Base-by-base conservation (phyloP, 352 stramenopile species). In the Saprolegnia diclina region DNA sequence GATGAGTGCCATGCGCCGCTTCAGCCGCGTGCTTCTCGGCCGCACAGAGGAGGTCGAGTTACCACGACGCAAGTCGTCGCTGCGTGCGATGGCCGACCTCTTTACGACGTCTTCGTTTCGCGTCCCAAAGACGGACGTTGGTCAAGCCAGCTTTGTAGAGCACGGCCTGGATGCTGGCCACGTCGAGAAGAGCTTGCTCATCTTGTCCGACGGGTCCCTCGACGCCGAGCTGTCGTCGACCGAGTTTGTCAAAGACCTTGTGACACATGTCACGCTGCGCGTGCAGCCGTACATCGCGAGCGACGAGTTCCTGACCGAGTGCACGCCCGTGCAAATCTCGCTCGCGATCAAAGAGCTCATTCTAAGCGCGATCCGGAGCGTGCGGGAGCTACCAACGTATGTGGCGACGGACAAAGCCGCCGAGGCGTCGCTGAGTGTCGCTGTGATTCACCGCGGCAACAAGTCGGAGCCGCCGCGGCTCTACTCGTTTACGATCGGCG, bases 401-500 rank as follows among this genome's bases (percentile, higher is more conserved):
- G 13, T 16, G 3, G 45, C 19, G 11, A 24, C 21, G 2, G 62
- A 38, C 11, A 14, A 59, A 24, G 52, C n/a, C 21, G 63, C 63
- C 40, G 63, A 52, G 37, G 63, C 63, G n/a, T 59, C 48, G 29
- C 18, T 69, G 1, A 52, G 63, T 22, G 38, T 69, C 37, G 45
- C 45, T 37, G 26, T 69, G 13, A 53, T 69, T 5, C 63, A 69
- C 7, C 45, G 45, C 32, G n/a, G 29, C 21, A 24, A 44, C 13
- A 63, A 48, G n/a, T 26, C 24, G 6, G 29, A 14, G 19, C 37
- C 35, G 4, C 26, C 57, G 21, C 26, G 63, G 35, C 38, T 69
- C n/a, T 22, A 54, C 50, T 57, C 21, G 9, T n/a, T 69, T 37
- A 54, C 53, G 29, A 46, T 69, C n/a, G 63, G 63, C 32, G 54